A percentile compares a stretch with the other conserved stretches of the same genome.
phyloP scores from a whole-genome alignment of 768 basidiomycete genomes.

The Lyophyllum atratum region DNA sequence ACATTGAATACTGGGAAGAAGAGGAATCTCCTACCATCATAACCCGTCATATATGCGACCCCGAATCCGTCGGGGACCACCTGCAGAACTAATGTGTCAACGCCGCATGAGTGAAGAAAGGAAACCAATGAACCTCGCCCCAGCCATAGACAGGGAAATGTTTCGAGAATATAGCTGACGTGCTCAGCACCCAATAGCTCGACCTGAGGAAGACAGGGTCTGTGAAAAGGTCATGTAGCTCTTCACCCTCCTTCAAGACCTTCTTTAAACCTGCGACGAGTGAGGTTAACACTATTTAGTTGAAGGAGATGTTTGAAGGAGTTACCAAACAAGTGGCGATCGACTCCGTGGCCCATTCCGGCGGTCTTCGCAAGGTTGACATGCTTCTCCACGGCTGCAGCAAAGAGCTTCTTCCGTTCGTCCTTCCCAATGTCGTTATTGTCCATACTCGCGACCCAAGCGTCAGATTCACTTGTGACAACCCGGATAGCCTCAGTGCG shows the following conservation, averaged over 20 bases:
- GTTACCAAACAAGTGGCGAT: constrained; percentile 85
- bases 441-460: constrained; percentile 79
- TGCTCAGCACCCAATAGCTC: constrained; percentile 87
- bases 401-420: constrained; percentile 55
- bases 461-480: constrained; percentile 73
- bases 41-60: constrained; percentile 93
- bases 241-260: constrained; percentile 60
- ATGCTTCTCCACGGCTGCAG: constrained; percentile 65
- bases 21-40: constrained; percentile 54
- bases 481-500: constrained; percentile 94
- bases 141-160: constrained; percentile 88
- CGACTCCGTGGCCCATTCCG: constrained; percentile 73
- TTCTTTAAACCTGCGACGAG: constrained; percentile 64
- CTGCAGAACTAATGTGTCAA: constrained; percentile 25
- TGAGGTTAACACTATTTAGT: background rate
- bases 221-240: constrained; percentile 66
- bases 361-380: constrained; percentile 64
- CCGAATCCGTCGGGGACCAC: constrained; percentile 95
- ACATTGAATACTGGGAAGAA: background rate
- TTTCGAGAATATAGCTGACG: constrained; percentile 85
- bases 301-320: background rate
- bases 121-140: constrained; percentile 66
- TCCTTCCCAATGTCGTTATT: constrained; percentile 39
- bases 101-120: background rate
- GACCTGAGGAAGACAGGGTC: constrained; percentile 76